phyloP scores from a whole-genome alignment of 1,139 yeast species.

The Candida tunisiensis region DNA sequence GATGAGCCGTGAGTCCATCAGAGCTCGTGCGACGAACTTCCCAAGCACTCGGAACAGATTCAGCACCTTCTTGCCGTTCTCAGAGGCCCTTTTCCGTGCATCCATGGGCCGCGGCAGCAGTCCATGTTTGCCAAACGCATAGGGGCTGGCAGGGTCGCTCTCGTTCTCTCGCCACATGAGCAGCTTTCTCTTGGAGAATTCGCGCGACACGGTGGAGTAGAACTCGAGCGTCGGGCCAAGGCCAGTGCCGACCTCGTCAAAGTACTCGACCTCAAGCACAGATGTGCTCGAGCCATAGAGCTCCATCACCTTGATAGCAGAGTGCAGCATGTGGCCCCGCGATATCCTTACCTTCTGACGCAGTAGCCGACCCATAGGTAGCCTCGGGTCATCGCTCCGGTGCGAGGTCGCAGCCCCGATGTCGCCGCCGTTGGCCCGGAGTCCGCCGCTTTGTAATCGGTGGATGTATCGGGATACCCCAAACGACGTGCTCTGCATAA shows the following conservation, averaged over 20 bases:
- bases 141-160: slow-evolving; percentile 22
- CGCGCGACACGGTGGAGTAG: slow-evolving; percentile 66
- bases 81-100: slow-evolving; percentile 14
- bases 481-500: slow-evolving; percentile 77
- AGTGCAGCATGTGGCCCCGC: slow-evolving; percentile 51
- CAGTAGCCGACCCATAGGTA: slow-evolving; percentile 42
- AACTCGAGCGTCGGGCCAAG: slow-evolving; percentile 93
- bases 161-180: slow-evolving; percentile 54
- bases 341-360: slow-evolving; percentile 72
- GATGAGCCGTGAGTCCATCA: slow-evolving; percentile 71
- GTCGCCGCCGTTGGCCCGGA: slow-evolving; percentile 14
- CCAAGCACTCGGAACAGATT: slow-evolving; percentile 56
- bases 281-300: slow-evolving; percentile 70
- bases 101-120: slow-evolving; percentile 60
- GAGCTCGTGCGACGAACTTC: slow-evolving; percentile 69
- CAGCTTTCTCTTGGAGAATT: slow-evolving; percentile 41
- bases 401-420: slow-evolving; percentile 11
- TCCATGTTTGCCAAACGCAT: slow-evolving; percentile 31
- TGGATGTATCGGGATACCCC: slow-evolving; percentile 78
- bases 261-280: slow-evolving; percentile 72
- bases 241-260: slow-evolving; percentile 92
- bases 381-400: slow-evolving; percentile 2
- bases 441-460: slow-evolving; percentile 49
- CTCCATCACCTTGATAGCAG: slow-evolving; percentile 67
- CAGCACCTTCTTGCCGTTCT: slow-evolving; percentile 29